Percentiles rank a stretch among this genome's conserved stretches.
phyloP scores from a whole-genome alignment of 2,329 filamentous ascomycete species.

The Phaeoacremonium minimum region DNA sequence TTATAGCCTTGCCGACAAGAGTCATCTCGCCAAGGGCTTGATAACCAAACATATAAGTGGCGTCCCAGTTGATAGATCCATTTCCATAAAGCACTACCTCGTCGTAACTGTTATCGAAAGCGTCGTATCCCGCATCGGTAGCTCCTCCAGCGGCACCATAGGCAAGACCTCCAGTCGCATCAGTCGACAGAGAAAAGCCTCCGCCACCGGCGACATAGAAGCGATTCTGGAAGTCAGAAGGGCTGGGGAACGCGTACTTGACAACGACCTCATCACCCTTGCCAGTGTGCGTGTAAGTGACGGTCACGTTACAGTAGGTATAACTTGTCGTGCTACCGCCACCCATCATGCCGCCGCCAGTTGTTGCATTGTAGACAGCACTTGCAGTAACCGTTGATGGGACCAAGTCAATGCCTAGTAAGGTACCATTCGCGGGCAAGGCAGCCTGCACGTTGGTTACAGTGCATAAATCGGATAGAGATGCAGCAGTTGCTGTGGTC shows the following conservation, averaged over 20 bases:
- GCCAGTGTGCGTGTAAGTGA: constrained; percentile 27
- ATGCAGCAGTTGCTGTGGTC: constrained; percentile 5
- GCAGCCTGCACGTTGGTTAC: constrained; percentile 33
- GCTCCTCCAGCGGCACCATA: constrained; percentile 35
- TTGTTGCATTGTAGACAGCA: constrained; percentile 28
- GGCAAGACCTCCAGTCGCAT: constrained; percentile 30
- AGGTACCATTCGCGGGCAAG: constrained; percentile 34
- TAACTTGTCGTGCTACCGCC: constrained; percentile 17
- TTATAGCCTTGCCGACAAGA: constrained; percentile 37
- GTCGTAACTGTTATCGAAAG: constrained; percentile 30
- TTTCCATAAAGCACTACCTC: constrained; percentile 38
- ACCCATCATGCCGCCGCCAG: constrained; percentile 11
- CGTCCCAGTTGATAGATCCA: constrained; percentile 46
- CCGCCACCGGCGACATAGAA: constrained; percentile 40
- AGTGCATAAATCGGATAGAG: constrained; percentile 35
- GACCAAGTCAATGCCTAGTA: constrained; percentile 33
- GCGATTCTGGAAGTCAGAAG: constrained; percentile 34
- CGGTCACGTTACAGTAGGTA: constrained; percentile 29
- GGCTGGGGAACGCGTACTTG: constrained; percentile 26
- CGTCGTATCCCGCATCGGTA: constrained; percentile 38
- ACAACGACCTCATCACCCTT: constrained; percentile 24
- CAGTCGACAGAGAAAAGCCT: constrained; percentile 31
- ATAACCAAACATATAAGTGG: constrained; percentile 45
- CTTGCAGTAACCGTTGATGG: constrained; percentile 34
- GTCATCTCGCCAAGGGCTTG: constrained; percentile 48